Percentiles rank a stretch among this genome's conserved stretches.
These are phyloP conservation scores for Fraxinus greggii DNA, from an alignment of 305 asterid genomes.

Conservation along the genomic window DNA sequence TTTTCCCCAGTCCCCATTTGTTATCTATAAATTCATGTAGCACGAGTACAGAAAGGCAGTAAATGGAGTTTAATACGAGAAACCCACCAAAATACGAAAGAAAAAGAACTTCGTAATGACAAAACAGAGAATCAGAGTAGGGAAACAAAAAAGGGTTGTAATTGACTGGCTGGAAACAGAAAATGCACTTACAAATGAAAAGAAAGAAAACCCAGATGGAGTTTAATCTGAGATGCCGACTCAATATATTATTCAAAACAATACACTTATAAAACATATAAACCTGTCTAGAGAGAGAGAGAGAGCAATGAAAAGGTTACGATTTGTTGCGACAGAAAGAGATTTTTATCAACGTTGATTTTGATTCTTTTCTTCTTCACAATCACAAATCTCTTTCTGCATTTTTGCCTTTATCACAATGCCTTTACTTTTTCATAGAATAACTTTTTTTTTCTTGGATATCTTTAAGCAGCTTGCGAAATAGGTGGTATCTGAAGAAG, in stretches of 20 bases:
- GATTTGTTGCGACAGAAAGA: neutral
- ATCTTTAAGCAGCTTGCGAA: slow-evolving; percentile 30
- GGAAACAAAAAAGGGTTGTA: neutral
- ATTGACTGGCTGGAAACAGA: neutral
- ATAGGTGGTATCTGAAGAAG: slow-evolving; percentile 43
- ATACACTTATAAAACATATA: neutral
- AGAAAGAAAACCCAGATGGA: slow-evolving; percentile 30
- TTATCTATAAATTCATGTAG: neutral
- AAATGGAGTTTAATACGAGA: slow-evolving; percentile 15
- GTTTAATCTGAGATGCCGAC: slow-evolving; percentile 18
- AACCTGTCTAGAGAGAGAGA: slow-evolving; percentile 9
- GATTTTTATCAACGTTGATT: neutral
- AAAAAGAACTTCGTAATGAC: neutral
- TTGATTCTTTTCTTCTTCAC: neutral
- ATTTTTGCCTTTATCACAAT: neutral
- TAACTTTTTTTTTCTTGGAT: neutral
- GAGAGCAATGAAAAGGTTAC: slow-evolving; percentile 11
- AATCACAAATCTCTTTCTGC: neutral
- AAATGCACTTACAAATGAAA: neutral
- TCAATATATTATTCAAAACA: slow-evolving; percentile 16
- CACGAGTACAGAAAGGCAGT: slow-evolving; percentile 28
- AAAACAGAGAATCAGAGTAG: slow-evolving; percentile 14
- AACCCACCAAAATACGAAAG: slow-evolving; percentile 10
- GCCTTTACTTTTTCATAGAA: neutral
- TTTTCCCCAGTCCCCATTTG: neutral